phyloP scores from a whole-genome alignment of 371 early-diverging fungal species.

The Mucor racemosus region DNA sequence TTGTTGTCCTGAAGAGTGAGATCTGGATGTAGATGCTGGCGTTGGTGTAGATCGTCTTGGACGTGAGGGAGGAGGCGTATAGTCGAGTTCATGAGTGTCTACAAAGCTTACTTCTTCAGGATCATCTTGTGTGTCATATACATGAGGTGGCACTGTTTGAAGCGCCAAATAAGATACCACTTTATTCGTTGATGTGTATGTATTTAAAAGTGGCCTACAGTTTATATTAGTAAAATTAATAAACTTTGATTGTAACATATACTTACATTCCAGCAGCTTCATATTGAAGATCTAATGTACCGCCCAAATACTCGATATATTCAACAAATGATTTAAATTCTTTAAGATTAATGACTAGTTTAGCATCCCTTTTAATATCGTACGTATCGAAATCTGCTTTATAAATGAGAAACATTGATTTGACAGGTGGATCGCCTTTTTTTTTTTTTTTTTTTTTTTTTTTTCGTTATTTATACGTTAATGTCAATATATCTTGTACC shows the following conservation, averaged over 20 bases:
- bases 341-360: constrained; percentile 17
- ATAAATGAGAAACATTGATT: constrained; percentile 7
- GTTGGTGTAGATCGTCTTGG: neutral
- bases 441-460: neutral
- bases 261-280: constrained; percentile 24
- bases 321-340: constrained; percentile 25
- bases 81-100: neutral
- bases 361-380: neutral
- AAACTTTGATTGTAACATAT: neutral
- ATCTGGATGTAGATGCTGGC: neutral
- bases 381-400: neutral
- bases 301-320: constrained; percentile 13
- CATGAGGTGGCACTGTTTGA: neutral
- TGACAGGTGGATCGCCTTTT: constrained; percentile 16
- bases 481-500: neutral
- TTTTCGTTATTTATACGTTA: neutral
- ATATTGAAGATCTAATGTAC: constrained; percentile 9
- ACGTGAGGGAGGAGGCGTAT: neutral
- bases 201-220: neutral
- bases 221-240: neutral
- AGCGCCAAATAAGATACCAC: neutral
- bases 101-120: neutral
- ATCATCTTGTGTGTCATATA: neutral
- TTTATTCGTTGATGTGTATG: neutral
- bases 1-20: neutral